Conservation (phyloP, 176 grass and related monocot species). For the Ensete ventricosum region DNA sequence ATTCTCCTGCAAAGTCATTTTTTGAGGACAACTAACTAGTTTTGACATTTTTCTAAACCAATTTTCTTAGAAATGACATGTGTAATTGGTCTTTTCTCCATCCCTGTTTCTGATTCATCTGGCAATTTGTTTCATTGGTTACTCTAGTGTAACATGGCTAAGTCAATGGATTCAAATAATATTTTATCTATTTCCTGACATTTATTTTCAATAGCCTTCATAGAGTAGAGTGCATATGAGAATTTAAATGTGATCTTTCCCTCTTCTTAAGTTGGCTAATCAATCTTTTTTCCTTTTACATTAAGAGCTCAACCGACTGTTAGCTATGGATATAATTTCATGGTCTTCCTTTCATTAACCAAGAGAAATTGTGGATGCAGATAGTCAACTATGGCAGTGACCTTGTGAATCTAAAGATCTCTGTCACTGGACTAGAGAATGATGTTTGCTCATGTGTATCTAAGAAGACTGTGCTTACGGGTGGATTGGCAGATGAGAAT, state of each 20-base stretch:
- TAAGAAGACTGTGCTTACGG: conserved; percentile 59
- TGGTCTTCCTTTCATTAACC: conserved; percentile 1
- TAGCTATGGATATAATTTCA: neutral
- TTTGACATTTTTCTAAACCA: no score
- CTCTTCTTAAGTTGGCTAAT: neutral
- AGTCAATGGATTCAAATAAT: neutral
- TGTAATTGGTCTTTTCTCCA: neutral
- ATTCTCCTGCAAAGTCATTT: no score
- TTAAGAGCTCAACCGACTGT: neutral
- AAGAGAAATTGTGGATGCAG: conserved; percentile 23
- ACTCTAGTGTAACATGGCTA: neutral
- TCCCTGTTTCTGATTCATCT: neutral
- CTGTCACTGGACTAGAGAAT: conserved; percentile 49
- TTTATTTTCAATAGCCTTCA: neutral
- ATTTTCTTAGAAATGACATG: no score
- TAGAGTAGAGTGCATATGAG: neutral
- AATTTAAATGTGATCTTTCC: neutral
- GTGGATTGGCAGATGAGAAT: conserved; percentile 63
- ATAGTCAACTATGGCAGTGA: conserved; percentile 68
- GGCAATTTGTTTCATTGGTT: neutral
- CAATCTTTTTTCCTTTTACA: neutral
- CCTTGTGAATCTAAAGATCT: conserved; percentile 50
- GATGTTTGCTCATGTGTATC: conserved; percentile 45
- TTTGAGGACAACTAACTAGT: no score
- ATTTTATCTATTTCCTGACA: neutral